These are phyloP conservation scores for Heritiera fomes DNA, from an alignment of 345 rosid species.

Conservation along the genomic window DNA sequence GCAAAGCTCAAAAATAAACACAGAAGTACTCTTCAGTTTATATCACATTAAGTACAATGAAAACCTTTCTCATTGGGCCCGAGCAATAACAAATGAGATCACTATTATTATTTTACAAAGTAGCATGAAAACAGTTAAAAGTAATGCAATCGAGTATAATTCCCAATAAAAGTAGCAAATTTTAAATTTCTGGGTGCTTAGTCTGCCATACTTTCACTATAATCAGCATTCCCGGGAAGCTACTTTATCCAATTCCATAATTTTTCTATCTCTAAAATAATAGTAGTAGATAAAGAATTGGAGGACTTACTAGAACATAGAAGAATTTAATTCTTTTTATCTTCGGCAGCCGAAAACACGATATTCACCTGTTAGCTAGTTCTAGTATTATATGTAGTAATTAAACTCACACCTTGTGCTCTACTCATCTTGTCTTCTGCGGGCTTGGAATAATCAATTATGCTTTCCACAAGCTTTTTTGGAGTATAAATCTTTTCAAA, in stretches of 20 bases:
- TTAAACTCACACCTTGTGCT: slow-evolving; percentile 11
- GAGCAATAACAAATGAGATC: neutral
- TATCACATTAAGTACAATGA: neutral
- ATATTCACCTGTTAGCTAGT: neutral
- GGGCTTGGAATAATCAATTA: slow-evolving; percentile 27
- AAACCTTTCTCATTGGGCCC: neutral
- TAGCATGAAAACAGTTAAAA: neutral
- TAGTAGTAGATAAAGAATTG: neutral
- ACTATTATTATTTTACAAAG: neutral
- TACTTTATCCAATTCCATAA: neutral
- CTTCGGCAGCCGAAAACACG: neutral
- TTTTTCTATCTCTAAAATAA: neutral
- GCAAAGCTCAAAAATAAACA: neutral
- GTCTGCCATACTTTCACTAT: neutral
- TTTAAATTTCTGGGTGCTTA: neutral
- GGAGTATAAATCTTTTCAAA: slow-evolving; percentile 39
- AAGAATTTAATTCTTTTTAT: neutral
- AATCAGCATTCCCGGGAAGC: neutral
- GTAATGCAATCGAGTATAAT: neutral
- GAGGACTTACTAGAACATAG: neutral
- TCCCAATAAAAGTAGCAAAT: neutral
- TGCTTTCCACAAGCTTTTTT: slow-evolving; percentile 28
- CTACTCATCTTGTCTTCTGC: slow-evolving; percentile 30
- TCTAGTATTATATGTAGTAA: neutral
- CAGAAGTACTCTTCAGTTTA: neutral